phyloP scores from a whole-genome alignment of 768 basidiomycete species.

The Russula sp. region DNA sequence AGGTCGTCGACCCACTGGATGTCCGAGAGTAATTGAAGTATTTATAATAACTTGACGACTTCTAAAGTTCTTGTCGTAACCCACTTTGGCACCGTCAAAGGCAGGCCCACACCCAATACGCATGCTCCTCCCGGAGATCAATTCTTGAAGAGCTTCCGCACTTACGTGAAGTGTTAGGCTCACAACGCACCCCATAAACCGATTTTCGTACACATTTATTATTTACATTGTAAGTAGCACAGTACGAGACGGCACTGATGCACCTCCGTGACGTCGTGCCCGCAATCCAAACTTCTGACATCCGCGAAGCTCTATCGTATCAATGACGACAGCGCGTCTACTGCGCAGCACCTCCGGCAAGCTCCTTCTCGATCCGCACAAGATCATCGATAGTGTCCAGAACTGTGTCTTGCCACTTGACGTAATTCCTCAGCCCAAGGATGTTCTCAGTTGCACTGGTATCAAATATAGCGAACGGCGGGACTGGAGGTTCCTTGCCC shows the following conservation, averaged over 20 bases:
- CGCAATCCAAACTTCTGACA: not conserved
- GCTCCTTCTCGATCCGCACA: constrained; percentile 22
- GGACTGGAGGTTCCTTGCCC: not conserved
- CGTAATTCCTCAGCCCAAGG: constrained; percentile 22
- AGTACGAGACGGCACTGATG: constrained; percentile 13
- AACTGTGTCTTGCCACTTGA: constrained; percentile 26
- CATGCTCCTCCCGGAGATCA: constrained; percentile 31
- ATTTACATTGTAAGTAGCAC: too few relatives aligned
- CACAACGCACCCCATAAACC: too few relatives aligned
- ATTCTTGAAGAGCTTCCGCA: too few relatives aligned
- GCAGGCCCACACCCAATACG: constrained; percentile 15
- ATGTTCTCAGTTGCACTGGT: constrained; percentile 4
- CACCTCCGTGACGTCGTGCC: constrained; percentile 9
- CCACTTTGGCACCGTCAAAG: constrained; percentile 27
- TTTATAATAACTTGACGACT: not conserved
- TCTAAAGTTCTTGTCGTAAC: constrained; percentile 18
- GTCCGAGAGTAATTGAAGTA: too few relatives aligned
- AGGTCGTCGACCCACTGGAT: constrained; percentile 61
- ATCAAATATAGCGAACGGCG: constrained; percentile 4
- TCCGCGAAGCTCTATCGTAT: not conserved
- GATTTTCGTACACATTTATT: too few relatives aligned
- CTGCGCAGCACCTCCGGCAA: not conserved
- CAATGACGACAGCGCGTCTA: too few relatives aligned
- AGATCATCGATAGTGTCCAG: constrained; percentile 27
- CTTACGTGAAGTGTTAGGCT: too few relatives aligned